phyloP scores from a whole-genome alignment of 805 yeast species.

The Naumovozyma dairenensis region DNA sequence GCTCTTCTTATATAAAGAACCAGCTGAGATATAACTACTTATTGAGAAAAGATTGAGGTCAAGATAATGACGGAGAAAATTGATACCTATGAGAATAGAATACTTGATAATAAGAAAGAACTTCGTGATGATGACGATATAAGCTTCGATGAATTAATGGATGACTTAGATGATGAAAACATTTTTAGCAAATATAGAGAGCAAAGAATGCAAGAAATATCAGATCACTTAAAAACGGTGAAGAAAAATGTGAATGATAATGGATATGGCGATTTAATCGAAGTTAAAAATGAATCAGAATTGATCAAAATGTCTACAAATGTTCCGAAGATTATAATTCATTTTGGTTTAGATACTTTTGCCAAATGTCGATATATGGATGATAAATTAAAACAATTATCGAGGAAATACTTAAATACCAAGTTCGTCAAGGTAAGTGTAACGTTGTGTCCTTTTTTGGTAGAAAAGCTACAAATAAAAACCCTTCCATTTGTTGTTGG shows the following conservation, averaged over 20 bases:
- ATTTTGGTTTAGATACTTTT: constrained; percentile 55
- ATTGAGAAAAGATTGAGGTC: no score
- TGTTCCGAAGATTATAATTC: constrained; percentile 39
- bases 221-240: constrained; percentile 32
- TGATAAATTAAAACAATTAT: constrained; percentile 33
- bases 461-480: constrained; percentile 49
- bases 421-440: constrained; percentile 50
- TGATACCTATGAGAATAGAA: constrained; percentile 1
- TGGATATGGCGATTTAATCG: constrained; percentile 37
- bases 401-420: constrained; percentile 49
- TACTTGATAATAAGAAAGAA: background rate
- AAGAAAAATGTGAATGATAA: constrained; percentile 29
- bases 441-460: constrained; percentile 61
- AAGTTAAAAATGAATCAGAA: constrained; percentile 42
- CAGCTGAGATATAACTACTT: no score
- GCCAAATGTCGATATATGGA: constrained; percentile 53
- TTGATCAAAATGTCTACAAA: constrained; percentile 43
- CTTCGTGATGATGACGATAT: constrained; percentile 8
- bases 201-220: constrained; percentile 48
- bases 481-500: constrained; percentile 63
- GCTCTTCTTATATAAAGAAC: no score
- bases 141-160: constrained; percentile 36
- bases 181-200: constrained; percentile 49
- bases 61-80: constrained; percentile 1
- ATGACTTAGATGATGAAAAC: constrained; percentile 42